Evolutionary conservation across 2,329 filamentous ascomycete species (phyloP).

Genomic region (Westerdykella ornata): DNA sequence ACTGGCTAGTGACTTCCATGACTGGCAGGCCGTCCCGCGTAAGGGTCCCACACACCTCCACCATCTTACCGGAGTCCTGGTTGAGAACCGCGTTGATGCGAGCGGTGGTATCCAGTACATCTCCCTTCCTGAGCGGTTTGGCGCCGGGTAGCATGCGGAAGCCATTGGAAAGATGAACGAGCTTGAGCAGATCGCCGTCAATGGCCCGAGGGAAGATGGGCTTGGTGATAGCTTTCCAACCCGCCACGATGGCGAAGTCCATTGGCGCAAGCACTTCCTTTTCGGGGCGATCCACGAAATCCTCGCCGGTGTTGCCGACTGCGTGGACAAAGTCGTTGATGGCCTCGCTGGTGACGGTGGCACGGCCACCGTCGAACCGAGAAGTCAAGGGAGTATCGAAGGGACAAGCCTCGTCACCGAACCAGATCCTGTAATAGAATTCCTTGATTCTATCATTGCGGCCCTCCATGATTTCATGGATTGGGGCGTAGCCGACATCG

Average conservation of each 20-base stretch:
- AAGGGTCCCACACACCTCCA: constrained; percentile 98
- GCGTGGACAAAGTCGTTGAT: constrained; percentile 99
- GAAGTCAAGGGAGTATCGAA: constrained; percentile 80
- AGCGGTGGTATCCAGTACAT: constrained; percentile 84
- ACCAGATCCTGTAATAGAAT: constrained; percentile 98
- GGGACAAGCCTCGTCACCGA: constrained; percentile 75
- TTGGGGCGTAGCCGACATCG: constrained; percentile 94
- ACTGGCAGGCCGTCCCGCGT: constrained; percentile 73
- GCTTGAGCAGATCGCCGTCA: constrained; percentile 89
- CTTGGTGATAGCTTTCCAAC: constrained; percentile 99
- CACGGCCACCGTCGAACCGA: constrained; percentile 81
- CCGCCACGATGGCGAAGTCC: constrained; percentile 98
- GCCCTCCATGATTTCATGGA: constrained; percentile 89
- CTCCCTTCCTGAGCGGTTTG: constrained; percentile 89
- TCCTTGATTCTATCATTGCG: constrained; percentile 98
- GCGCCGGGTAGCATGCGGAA: constrained; percentile 98
- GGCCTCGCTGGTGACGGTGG: constrained; percentile 80
- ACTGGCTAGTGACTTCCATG: constrained; percentile 98
- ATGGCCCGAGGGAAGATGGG: constrained; percentile 96
- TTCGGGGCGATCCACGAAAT: constrained; percentile 90
- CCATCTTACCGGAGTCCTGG: constrained; percentile 98
- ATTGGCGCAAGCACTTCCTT: constrained; percentile 94
- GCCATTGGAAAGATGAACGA: constrained; percentile 92
- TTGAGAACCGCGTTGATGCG: constrained; percentile 98
- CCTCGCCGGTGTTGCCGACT: constrained; percentile 94